Conservation (phyloP, 2,329 filamentous ascomycete species). For the Ceratocystis cubensis region DNA sequence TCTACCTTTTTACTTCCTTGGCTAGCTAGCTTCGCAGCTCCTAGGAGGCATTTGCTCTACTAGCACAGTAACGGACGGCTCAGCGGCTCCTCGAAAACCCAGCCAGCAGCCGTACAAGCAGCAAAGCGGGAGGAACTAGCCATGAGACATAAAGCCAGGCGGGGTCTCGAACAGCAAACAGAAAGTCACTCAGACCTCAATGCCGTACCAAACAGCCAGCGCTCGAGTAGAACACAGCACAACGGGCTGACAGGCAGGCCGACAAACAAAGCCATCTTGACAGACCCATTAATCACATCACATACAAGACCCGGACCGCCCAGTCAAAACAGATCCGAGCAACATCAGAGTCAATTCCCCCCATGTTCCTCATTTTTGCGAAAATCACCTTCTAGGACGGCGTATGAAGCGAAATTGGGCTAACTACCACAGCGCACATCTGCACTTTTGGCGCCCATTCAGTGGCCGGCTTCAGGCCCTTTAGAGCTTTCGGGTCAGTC, state of each 20-base stretch:
- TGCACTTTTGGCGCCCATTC: not conserved
- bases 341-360: not conserved
- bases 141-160: not conserved
- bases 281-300: not conserved
- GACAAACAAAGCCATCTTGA: not conserved
- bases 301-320: not conserved
- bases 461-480: not conserved
- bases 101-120: not conserved
- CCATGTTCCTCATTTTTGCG: not conserved
- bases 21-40: not conserved
- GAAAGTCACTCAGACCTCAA: not conserved
- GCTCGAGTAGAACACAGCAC: too few relatives aligned
- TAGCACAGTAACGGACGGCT: not conserved
- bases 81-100: not conserved
- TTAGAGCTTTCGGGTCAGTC: not conserved
- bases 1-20: not conserved
- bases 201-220: not conserved
- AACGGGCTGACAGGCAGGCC: too few relatives aligned
- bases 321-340: constrained; percentile 6
- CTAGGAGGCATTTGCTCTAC: too few relatives aligned
- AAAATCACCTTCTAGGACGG: constrained; percentile 1
- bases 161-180: not conserved
- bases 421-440: constrained; percentile 1
- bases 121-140: not conserved
- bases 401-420: constrained; percentile 1